Percentiles rank a stretch among this genome's conserved stretches.
Evolutionary conservation across 805 yeast genomes (phyloP).

Genomic region (Barnettozyma sucrosica): DNA sequence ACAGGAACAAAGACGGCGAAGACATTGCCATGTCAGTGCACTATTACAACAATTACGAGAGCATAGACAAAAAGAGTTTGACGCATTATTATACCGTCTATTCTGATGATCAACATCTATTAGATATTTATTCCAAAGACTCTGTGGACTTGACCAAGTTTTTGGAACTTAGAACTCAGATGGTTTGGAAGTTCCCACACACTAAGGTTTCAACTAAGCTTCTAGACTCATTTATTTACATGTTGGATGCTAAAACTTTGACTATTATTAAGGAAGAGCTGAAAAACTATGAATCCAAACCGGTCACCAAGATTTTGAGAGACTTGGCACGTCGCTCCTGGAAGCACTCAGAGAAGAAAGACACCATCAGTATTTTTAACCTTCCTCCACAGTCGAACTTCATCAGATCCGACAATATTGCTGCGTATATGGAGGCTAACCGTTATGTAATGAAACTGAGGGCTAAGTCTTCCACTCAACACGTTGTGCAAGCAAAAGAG

Average conservation of each 20-base stretch:
- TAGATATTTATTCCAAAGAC: constrained; percentile 68
- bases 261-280: constrained; percentile 39
- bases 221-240: constrained; percentile 67
- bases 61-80: constrained; percentile 71
- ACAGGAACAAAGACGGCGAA: constrained; percentile 59
- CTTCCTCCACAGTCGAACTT: constrained; percentile 68
- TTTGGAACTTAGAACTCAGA: constrained; percentile 72
- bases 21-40: constrained; percentile 74
- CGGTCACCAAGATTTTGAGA: constrained; percentile 66
- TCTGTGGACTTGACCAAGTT: constrained; percentile 68
- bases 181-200: constrained; percentile 85
- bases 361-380: constrained; percentile 62
- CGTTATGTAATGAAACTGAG: constrained; percentile 64
- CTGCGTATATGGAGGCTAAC: constrained; percentile 87
- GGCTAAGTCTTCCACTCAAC: constrained; percentile 36
- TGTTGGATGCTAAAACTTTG: constrained; percentile 51
- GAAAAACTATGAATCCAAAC: constrained; percentile 30
- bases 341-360: constrained; percentile 60
- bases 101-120: constrained; percentile 44
- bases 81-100: constrained; percentile 65
- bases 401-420: constrained; percentile 69
- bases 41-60: constrained; percentile 69
- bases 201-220: constrained; percentile 71
- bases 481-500: constrained; percentile 32
- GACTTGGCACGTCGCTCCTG: constrained; percentile 90